Evolutionary conservation across 1,284 basidiomycete genomes (phyloP).

Genomic region (Sporisorium graminicola): DNA sequence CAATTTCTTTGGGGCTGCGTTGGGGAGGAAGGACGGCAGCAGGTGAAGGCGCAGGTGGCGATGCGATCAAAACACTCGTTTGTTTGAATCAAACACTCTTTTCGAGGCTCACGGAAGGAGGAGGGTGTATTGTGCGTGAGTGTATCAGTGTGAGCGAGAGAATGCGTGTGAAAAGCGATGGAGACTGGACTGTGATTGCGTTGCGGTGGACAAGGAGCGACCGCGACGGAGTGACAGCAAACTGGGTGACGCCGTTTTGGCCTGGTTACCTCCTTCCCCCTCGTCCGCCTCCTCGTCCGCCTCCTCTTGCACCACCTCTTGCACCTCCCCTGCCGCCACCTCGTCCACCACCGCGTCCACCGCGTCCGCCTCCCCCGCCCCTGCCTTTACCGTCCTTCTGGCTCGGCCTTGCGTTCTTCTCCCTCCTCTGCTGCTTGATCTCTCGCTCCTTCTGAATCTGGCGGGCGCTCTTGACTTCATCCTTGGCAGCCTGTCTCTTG

Average conservation of each 20-base stretch:
- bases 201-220: not conserved
- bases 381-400: conserved; percentile 33
- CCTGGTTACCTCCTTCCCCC: conserved; percentile 21
- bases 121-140: not conserved
- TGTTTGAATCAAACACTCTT: not conserved
- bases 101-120: not conserved
- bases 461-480: conserved; percentile 59
- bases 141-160: not conserved
- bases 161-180: not conserved
- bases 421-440: conserved; percentile 52
- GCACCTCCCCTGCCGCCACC: conserved; percentile 14
- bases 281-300: conserved; percentile 10
- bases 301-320: conserved; percentile 5
- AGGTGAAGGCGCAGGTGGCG: not conserved
- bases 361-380: conserved; percentile 16
- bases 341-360: conserved; percentile 12
- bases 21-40: conserved; percentile 51
- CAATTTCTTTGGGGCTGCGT: conserved; percentile 60
- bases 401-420: conserved; percentile 65
- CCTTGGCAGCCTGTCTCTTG: conserved; percentile 43
- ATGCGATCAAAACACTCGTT: not conserved
- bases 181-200: not conserved
- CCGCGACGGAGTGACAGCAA: not conserved
- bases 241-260: not conserved
- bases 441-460: conserved; percentile 63